Evolutionary conservation across 345 rosid genomes (phyloP).

Genomic region (Pelargonium nanum): DNA sequence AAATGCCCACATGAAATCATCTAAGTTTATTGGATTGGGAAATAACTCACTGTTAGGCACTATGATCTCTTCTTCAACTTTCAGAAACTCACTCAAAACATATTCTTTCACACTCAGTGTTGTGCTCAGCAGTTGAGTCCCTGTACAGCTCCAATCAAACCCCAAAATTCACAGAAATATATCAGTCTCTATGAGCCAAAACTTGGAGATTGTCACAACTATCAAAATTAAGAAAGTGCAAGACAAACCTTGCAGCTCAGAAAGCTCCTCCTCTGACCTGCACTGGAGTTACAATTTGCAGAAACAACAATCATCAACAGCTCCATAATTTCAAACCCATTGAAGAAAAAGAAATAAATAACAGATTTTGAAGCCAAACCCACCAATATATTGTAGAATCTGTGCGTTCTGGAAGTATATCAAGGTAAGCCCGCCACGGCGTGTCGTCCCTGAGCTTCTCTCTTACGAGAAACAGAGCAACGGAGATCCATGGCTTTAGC

Average conservation of each 20-base stretch:
- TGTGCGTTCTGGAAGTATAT: slow-evolving; percentile 12
- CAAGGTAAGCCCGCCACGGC: slow-evolving; percentile 13
- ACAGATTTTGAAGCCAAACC: slow-evolving; percentile 2
- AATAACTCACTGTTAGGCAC: slow-evolving; percentile 10
- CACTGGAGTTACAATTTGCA: slow-evolving; percentile 10
- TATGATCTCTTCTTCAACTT: slow-evolving; percentile 14
- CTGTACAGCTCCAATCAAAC: slow-evolving; percentile 1
- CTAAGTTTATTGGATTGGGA: slow-evolving; percentile 14
- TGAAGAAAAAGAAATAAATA: not conserved
- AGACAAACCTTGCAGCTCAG: slow-evolving; percentile 16
- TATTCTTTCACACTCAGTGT: slow-evolving; percentile 17
- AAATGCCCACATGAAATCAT: slow-evolving; percentile 21
- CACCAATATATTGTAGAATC: slow-evolving; percentile 19
- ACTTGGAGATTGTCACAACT: too few relatives aligned
- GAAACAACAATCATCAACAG: slow-evolving; percentile 4
- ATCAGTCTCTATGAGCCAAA: not conserved
- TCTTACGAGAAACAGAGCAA: slow-evolving; percentile 15
- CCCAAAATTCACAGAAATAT: not conserved
- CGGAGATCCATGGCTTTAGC: slow-evolving; percentile 17
- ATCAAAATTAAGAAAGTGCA: not conserved
- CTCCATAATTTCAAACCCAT: slow-evolving; percentile 2
- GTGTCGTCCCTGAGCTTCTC: slow-evolving; percentile 14
- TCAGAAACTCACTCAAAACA: slow-evolving; percentile 13
- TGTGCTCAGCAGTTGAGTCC: slow-evolving; percentile 13
- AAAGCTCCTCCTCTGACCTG: slow-evolving; percentile 24